Base-by-base conservation (phyloP, 208 protist genomes). In the Acanthamoeba castellanii region DNA sequence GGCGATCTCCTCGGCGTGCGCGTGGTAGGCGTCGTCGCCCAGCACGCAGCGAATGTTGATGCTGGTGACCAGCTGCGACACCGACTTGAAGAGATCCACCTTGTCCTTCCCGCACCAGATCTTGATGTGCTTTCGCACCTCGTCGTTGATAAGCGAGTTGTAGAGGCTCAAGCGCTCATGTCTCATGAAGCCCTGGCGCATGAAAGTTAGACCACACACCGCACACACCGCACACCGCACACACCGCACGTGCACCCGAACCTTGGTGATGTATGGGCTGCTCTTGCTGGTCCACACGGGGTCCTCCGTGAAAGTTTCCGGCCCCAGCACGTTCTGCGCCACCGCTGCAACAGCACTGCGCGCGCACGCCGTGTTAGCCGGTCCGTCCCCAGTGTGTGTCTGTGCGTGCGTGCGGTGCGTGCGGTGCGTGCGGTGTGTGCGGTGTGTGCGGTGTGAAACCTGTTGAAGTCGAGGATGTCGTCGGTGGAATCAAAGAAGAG, bases 31-130 rank as follows among this genome's bases (percentile, higher is more conserved):
- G 45, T 92, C 87, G 30, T 92, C 57, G 27, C 87, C 87, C 7
- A 92, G 25, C 61, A 92, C 45, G 27, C 50, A 92, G 22, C 87
- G 87, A 74, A 92, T 92, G 87, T 92, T 92, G 87, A 92, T 92
- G 87, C 30, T 50, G 3, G 87, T 92, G 18, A 92, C n/a, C n/a
- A 92, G 37, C 37, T 50, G 57, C 57, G 87, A 92, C 52, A 92
- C 59, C 4, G 57, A 5, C 13, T 14, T 18, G 47, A 74, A 92
- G 13, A 92, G 37, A 59, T 92, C 87, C 20, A 92, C 59, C 57
- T 92, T 68, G 16, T 92, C 87, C 50, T 42, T 8, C 13, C 5
- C 47, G 30, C 16, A 30, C 84, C 84, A 90, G 6, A 22, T 25
- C 18, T 90, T 47, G 32, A 90, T 66, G 59, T 90, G 84, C 42